Percentiles rank a stretch among this genome's conserved stretches.
These are phyloP conservation scores for Phytomonas sp. DNA, from an alignment of 208 protist species.

Conservation along the genomic window DNA sequence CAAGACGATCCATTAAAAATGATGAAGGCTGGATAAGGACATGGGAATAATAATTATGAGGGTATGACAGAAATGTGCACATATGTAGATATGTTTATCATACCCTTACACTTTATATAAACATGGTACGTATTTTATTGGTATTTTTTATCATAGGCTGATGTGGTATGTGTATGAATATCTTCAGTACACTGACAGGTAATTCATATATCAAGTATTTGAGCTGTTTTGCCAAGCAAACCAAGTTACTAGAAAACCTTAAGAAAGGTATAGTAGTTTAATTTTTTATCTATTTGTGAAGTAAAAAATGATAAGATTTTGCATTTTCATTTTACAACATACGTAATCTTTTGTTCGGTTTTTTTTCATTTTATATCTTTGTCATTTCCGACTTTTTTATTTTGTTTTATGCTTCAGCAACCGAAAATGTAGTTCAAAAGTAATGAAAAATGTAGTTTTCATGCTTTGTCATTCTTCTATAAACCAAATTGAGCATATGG, in stretches of 20 bases:
- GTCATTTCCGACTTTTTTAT: conserved; percentile 13
- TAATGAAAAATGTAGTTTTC: conserved; percentile 3
- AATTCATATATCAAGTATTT: conserved; percentile 10
- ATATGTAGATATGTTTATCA: conserved; percentile 4
- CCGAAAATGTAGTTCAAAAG: not conserved
- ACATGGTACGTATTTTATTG: conserved; percentile 3
- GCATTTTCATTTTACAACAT: not conserved
- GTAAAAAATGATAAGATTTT: not conserved
- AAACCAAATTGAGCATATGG: conserved; percentile 9
- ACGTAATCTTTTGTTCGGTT: not conserved
- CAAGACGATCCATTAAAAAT: not conserved
- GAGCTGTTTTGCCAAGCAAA: conserved; percentile 9
- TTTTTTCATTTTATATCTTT: not conserved
- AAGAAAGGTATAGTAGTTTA: not conserved
- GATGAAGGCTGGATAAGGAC: not conserved
- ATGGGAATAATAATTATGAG: conserved; percentile 8
- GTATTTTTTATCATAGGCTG: not conserved
- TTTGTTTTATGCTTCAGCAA: conserved; percentile 8
- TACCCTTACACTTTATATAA: conserved; percentile 7
- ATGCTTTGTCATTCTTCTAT: conserved; percentile 10
- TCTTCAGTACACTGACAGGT: conserved; percentile 1
- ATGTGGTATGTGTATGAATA: conserved; percentile 1
- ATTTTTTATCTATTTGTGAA: not conserved
- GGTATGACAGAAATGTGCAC: conserved; percentile 5
- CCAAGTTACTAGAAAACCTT: not conserved